phyloP scores from a whole-genome alignment of 495 filamentous ascomycete species.

The Amphirosellinia nigrospora region DNA sequence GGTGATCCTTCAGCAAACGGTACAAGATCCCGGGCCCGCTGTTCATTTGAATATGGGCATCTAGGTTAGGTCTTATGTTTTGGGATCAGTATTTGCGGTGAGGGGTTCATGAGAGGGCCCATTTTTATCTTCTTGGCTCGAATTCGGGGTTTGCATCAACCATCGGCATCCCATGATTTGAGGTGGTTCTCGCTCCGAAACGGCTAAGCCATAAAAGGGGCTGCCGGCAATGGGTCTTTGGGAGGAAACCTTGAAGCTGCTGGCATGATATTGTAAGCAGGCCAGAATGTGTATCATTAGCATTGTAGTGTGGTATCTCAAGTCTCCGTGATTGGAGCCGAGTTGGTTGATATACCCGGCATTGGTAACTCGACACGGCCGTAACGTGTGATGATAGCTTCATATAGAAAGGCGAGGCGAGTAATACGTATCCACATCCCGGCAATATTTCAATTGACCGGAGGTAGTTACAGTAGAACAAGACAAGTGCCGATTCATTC shows the following conservation, averaged over 20 bases:
- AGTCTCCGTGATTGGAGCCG: background rate
- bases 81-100: background rate
- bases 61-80: background rate
- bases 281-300: background rate
- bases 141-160: background rate
- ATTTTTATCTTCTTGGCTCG: background rate
- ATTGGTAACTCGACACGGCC: background rate
- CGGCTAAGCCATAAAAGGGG: slow-evolving; percentile 1
- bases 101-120: background rate
- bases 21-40: slow-evolving; percentile 8
- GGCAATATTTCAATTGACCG: background rate
- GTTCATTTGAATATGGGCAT: slow-evolving; percentile 8
- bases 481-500: background rate
- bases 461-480: background rate
- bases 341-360: background rate
- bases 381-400: background rate
- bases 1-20: background rate
- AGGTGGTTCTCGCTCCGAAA: background rate
- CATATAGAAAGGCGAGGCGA: background rate
- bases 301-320: background rate
- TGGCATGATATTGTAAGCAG: background rate
- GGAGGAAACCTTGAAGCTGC: background rate
- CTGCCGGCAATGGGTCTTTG: background rate
- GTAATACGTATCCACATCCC: background rate
- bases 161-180: background rate